phyloP scores from a whole-genome alignment of 140 eudicot genomes.

The Oenanthe javanica region DNA sequence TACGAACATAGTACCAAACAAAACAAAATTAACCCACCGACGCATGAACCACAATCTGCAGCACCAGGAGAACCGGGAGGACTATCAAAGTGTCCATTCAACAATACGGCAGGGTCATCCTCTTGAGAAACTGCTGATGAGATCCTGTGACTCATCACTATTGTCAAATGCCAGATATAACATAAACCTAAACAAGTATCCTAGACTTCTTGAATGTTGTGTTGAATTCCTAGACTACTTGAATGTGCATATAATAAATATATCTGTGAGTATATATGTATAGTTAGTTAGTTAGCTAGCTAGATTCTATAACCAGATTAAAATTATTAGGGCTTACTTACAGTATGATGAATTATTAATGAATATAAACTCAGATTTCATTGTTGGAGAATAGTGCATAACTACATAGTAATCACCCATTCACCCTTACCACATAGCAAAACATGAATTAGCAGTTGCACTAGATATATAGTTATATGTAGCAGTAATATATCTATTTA shows the following conservation, averaged over 20 bases:
- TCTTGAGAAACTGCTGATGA: conserved; percentile 71
- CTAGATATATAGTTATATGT: background rate
- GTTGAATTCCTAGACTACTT: background rate
- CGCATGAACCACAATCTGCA: conserved; percentile 97
- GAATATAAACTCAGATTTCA: background rate
- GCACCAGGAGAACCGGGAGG: conserved; percentile 99
- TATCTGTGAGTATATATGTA: too few species aligned
- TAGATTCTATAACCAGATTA: background rate
- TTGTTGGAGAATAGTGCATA: background rate
- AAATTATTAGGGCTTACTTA: background rate
- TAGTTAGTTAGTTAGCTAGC: too few species aligned
- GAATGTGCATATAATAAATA: background rate
- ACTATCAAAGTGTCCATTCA: conserved; percentile 91
- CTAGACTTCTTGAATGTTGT: background rate
- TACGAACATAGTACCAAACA: background rate
- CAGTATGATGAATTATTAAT: background rate
- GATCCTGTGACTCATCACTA: conserved; percentile 44
- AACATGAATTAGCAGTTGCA: background rate
- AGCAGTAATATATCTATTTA: background rate
- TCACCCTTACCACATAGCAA: background rate
- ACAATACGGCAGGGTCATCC: conserved; percentile 71
- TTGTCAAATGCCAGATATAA: background rate
- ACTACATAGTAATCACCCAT: background rate
- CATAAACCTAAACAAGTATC: background rate
- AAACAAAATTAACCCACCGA: conserved; percentile 47